Percentiles rank a stretch among this genome's conserved stretches.
These are phyloP conservation scores for Flaveria trinervia DNA, from an alignment of 129 eudicot species.

Conservation along the genomic window DNA sequence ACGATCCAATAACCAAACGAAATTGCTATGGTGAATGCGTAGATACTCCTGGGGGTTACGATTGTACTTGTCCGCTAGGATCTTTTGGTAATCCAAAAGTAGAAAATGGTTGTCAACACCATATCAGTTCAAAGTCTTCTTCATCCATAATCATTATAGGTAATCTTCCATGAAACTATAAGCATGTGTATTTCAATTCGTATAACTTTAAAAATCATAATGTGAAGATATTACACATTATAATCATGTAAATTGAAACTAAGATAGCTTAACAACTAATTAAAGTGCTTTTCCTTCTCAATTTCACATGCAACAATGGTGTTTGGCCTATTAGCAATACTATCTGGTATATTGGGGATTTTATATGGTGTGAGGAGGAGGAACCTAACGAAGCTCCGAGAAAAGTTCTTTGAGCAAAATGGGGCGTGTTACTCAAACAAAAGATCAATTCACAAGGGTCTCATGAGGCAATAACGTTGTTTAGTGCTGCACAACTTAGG, in stretches of 20 bases:
- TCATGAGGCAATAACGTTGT: not conserved
- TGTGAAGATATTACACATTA: not conserved
- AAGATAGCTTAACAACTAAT: not conserved
- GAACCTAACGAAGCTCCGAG: not conserved
- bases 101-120: not conserved
- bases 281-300: not conserved
- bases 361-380: not conserved
- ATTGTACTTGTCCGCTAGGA: constrained; percentile 37
- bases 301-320: not conserved
- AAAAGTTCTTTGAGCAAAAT: constrained; percentile 12
- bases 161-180: not conserved
- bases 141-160: not conserved
- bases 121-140: not conserved
- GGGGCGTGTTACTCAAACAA: not conserved
- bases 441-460: constrained; percentile 3
- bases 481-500: not conserved
- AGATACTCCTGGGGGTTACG: constrained; percentile 35
- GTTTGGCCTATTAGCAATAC: not conserved
- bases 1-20: constrained; percentile 1
- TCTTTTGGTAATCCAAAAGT: constrained; percentile 28
- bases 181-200: not conserved
- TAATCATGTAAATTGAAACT: not conserved
- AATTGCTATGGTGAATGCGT: constrained; percentile 27
- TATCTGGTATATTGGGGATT: not conserved
- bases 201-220: not conserved